Evolutionary conservation across 2,329 filamentous ascomycete species (phyloP).

Genomic region (Talaromyces amestolkiae): DNA sequence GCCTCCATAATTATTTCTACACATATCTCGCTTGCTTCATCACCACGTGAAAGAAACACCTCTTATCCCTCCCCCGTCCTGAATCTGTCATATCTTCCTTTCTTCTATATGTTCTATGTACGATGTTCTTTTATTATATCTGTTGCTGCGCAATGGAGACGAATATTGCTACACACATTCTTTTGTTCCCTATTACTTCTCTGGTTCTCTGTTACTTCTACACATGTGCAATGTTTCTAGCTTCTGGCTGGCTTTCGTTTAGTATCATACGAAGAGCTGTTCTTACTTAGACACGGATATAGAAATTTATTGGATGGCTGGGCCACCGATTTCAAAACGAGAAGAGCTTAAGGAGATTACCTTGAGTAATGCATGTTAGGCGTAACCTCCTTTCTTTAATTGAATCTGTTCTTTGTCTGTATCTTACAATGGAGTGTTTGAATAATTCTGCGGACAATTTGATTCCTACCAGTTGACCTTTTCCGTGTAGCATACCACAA

Average conservation of each 20-base stretch:
- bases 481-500: no score
- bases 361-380: no score
- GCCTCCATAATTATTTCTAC: neutral
- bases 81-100: neutral
- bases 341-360: no score
- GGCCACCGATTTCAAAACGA: neutral
- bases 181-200: neutral
- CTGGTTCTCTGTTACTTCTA: neutral
- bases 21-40: no score
- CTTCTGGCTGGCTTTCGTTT: neutral
- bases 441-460: no score
- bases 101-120: neutral
- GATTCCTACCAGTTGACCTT: no score
- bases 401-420: no score
- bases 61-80: no score
- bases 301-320: constrained; percentile 1
- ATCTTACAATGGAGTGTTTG: no score
- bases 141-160: neutral
- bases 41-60: no score
- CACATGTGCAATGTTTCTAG: neutral
- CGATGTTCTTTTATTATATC: neutral
- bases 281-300: neutral
- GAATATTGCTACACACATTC: neutral
- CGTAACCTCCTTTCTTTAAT: no score
- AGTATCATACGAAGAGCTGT: no score